Evolutionary conservation across 768 basidiomycete species (phyloP).

Genomic region (Rhodotorula sphaerocarpa): DNA sequence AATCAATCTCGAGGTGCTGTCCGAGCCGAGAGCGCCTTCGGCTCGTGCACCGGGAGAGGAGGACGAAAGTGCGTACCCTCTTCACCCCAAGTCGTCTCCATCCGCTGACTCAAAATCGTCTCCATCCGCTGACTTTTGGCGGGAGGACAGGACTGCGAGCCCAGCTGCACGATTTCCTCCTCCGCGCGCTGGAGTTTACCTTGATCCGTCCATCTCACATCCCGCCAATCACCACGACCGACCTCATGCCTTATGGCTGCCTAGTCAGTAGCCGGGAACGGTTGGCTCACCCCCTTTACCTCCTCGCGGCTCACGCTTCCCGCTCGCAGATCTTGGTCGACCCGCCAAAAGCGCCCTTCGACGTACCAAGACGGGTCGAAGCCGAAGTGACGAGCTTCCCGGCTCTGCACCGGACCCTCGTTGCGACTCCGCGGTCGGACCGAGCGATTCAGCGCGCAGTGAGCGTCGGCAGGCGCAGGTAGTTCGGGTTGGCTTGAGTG

Average conservation of each 20-base stretch:
- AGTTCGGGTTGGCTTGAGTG: too few relatives aligned
- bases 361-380: constrained; percentile 6
- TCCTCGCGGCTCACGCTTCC: not conserved
- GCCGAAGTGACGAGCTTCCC: constrained; percentile 8
- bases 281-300: not conserved
- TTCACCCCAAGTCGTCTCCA: accelerated
- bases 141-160: constrained; percentile 26
- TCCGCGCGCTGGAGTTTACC: constrained; percentile 13
- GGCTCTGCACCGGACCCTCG: constrained; percentile 10
- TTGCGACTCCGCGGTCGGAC: too few relatives aligned
- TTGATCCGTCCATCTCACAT: constrained; percentile 16
- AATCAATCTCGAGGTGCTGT: constrained; percentile 22
- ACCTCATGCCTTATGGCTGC: constrained; percentile 15
- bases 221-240: constrained; percentile 26
- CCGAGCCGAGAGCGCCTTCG: not conserved
- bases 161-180: constrained; percentile 31
- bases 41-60: not conserved
- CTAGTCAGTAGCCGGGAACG: constrained; percentile 3
- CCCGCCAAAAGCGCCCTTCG: constrained; percentile 4
- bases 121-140: too few relatives aligned
- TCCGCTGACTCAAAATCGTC: too few relatives aligned
- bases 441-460: too few relatives aligned
- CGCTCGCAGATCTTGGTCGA: constrained; percentile 21
- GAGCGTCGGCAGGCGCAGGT: constrained; percentile 2
- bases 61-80: constrained; percentile 9